These are phyloP conservation scores for Salix koriyanagi DNA, from an alignment of 345 rosid species.

Conservation along the genomic window DNA sequence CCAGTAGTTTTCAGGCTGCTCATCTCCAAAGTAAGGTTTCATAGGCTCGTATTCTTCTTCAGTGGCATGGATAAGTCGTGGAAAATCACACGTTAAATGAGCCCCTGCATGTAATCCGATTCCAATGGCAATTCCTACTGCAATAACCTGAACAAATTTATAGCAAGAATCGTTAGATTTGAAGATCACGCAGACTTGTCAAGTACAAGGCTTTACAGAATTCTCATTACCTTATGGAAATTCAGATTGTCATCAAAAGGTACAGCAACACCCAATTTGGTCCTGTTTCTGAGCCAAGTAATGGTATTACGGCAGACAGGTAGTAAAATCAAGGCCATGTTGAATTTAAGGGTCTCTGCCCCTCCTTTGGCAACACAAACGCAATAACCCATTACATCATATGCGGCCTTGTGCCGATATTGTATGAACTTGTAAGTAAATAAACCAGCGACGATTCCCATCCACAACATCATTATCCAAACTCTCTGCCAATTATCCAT, in stretches of 20 bases:
- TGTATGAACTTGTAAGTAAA: constrained; percentile 71
- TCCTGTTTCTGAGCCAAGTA: constrained; percentile 88
- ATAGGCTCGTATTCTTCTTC: constrained; percentile 57
- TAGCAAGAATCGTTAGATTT: background rate
- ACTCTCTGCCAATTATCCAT: constrained; percentile 81
- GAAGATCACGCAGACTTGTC: background rate
- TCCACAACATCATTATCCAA: constrained; percentile 76
- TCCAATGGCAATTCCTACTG: constrained; percentile 58
- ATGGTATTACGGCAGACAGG: constrained; percentile 87
- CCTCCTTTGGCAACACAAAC: constrained; percentile 84
- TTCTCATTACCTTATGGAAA: constrained; percentile 57
- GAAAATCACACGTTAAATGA: constrained; percentile 81
- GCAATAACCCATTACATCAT: constrained; percentile 78
- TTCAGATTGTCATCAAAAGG: constrained; percentile 87
- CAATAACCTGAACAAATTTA: constrained; percentile 36
- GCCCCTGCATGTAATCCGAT: constrained; percentile 64
- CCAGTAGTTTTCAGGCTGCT: constrained; percentile 61
- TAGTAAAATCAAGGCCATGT: constrained; percentile 76
- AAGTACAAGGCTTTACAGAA: background rate
- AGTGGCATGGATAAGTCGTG: constrained; percentile 51
- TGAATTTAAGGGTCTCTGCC: constrained; percentile 80
- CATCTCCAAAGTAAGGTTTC: constrained; percentile 53
- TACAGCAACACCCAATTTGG: constrained; percentile 59
- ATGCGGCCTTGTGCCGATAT: constrained; percentile 49
- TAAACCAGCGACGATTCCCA: constrained; percentile 51